Conservation (phyloP, 257 asterid species). For the Apocynum venetum region DNA sequence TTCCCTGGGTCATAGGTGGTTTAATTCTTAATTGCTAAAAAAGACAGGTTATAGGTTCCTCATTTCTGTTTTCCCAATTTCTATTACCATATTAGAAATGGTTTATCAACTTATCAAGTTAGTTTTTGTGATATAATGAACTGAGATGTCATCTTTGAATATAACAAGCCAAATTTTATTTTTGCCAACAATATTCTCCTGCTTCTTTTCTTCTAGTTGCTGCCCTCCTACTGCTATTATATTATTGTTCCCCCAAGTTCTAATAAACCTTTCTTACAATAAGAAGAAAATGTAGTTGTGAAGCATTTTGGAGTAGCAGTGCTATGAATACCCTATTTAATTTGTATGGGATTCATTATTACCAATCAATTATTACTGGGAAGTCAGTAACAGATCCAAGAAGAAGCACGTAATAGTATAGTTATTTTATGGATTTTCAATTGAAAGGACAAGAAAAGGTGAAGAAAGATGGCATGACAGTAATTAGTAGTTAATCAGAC, state of each 20-base stretch:
- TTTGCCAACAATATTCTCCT: not conserved
- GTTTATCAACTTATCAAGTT: not conserved
- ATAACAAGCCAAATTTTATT: not conserved
- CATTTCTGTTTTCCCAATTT: not conserved
- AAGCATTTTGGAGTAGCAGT: not conserved
- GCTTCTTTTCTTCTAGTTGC: not conserved
- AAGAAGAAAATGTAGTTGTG: not conserved
- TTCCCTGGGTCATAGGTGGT: not conserved
- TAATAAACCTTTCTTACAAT: not conserved
- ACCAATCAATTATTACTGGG: not conserved
- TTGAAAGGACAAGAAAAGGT: not conserved
- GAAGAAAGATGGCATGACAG: not conserved
- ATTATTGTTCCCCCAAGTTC: not conserved
- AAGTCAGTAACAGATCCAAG: not conserved
- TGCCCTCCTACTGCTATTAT: not conserved
- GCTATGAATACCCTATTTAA: not conserved
- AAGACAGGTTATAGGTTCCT: not conserved
- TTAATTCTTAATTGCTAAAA: not conserved
- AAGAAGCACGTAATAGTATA: not conserved
- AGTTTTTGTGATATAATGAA: not conserved
- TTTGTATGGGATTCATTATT: not conserved
- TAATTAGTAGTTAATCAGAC: not conserved
- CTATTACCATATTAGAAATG: not conserved
- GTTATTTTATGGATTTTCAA: not conserved
- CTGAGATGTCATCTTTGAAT: not conserved